phyloP scores from a whole-genome alignment of 2,329 filamentous ascomycete species.

The Aspergillus fumigatiaffinis region DNA sequence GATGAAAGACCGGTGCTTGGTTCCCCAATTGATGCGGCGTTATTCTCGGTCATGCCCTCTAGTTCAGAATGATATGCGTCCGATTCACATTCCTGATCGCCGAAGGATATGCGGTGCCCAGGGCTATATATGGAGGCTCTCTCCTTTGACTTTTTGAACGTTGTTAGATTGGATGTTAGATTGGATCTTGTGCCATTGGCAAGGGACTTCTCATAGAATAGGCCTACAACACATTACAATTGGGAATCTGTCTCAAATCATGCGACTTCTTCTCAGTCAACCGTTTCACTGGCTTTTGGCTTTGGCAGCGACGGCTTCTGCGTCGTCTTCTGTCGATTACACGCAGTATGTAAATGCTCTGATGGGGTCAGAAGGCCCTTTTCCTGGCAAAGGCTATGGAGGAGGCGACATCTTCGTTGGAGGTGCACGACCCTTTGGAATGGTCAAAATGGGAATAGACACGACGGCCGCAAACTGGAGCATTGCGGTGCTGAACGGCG shows the following conservation, averaged over 20 bases:
- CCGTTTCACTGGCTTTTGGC: conserved; percentile 1
- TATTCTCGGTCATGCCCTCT: background rate
- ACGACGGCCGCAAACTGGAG: conserved; percentile 32
- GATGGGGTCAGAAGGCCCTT: conserved; percentile 46
- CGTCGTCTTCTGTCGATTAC: conserved; percentile 16
- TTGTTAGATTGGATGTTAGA: too few relatives aligned
- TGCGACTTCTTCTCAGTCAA: background rate
- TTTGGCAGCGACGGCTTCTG: background rate
- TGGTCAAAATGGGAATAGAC: conserved; percentile 43
- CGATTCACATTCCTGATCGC: background rate
- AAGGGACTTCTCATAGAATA: too few relatives aligned
- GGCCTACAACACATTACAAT: too few relatives aligned
- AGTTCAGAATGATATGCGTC: too few relatives aligned
- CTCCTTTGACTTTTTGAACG: too few relatives aligned
- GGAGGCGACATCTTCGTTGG: conserved; percentile 45
- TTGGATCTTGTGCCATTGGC: too few relatives aligned
- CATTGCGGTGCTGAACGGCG: conserved; percentile 39
- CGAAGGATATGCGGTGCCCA: background rate
- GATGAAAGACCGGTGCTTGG: background rate
- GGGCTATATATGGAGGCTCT: background rate
- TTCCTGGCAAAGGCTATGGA: conserved; percentile 35
- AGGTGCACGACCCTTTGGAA: conserved; percentile 42
- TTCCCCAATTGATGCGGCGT: background rate
- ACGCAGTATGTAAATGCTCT: conserved; percentile 44
- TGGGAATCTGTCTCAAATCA: background rate